Conservation (phyloP, 2,329 filamentous ascomycete species). For the Ceratocystis destructans region DNA sequence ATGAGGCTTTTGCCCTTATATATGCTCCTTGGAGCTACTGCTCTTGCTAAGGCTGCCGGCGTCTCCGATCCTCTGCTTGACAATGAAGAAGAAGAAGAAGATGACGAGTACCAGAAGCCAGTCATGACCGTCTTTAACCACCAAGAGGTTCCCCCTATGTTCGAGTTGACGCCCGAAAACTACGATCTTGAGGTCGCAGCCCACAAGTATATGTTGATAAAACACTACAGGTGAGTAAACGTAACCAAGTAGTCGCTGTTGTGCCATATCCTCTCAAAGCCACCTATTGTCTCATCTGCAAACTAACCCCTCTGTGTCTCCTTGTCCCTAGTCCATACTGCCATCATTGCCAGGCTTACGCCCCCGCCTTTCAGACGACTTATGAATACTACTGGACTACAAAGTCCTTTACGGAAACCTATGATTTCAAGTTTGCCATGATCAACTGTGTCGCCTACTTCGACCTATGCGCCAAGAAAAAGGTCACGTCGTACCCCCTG, state of each 20-base stretch:
- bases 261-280: neutral
- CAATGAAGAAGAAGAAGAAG: constrained; percentile 27
- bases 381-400: constrained; percentile 95
- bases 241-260: no score
- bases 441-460: constrained; percentile 76
- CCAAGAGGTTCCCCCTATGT: constrained; percentile 50
- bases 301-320: constrained; percentile 21
- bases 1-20: constrained; percentile 35
- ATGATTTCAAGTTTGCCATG: constrained; percentile 76
- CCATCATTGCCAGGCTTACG: constrained; percentile 64
- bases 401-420: constrained; percentile 63
- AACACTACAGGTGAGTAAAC: constrained; percentile 52
- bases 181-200: constrained; percentile 43
- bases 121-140: constrained; percentile 49
- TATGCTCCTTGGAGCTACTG: constrained; percentile 35
- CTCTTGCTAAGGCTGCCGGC: constrained; percentile 26
- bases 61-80: constrained; percentile 23
- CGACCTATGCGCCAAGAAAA: constrained; percentile 58
- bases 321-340: constrained; percentile 39
- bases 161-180: constrained; percentile 44
- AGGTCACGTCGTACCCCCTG: constrained; percentile 58
- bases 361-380: constrained; percentile 75
- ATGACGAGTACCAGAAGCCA: constrained; percentile 17
- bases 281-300: neutral
- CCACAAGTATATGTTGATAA: constrained; percentile 41